A percentile compares a stretch with the other conserved stretches of the same genome.
Conservation (phyloP, 495 filamentous ascomycete genomes). For the Penicillium mononematosum region DNA sequence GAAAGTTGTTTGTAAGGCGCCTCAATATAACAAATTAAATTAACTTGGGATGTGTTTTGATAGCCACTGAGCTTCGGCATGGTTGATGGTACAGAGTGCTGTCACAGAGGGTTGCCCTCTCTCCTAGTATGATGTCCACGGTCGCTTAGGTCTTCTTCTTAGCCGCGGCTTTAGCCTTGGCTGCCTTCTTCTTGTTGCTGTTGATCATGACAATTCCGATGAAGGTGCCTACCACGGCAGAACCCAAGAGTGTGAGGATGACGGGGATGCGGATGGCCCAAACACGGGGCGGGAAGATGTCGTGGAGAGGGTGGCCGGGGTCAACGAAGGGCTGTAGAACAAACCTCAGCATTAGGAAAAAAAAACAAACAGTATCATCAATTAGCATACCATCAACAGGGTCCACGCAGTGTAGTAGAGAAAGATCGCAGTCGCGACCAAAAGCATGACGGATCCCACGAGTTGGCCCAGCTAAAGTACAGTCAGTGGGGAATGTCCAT, state of each 20-base stretch:
- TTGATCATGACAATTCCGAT: slow-evolving; percentile 97
- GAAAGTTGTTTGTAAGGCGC: not conserved
- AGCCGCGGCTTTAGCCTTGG: slow-evolving; percentile 78
- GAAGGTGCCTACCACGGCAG: slow-evolving; percentile 93
- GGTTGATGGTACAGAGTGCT: slow-evolving; percentile 10
- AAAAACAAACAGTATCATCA: not conserved
- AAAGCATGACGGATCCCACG: slow-evolving; percentile 95
- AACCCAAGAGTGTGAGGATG: slow-evolving; percentile 88
- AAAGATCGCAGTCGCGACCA: slow-evolving; percentile 92
- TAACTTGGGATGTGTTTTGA: slow-evolving; percentile 11
- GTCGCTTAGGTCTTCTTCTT: slow-evolving; percentile 64
- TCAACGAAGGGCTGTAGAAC: slow-evolving; percentile 86
- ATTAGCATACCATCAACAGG: slow-evolving; percentile 75
- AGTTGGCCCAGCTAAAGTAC: slow-evolving; percentile 81
- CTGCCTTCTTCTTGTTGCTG: slow-evolving; percentile 95
- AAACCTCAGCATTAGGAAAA: slow-evolving; percentile 9
- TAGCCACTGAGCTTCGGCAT: not conserved
- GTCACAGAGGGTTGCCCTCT: slow-evolving; percentile 1
- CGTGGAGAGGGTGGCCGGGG: slow-evolving; percentile 86
- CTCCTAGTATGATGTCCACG: not conserved
- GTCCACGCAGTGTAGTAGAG: slow-evolving; percentile 99
- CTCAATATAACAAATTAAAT: slow-evolving; percentile 2
- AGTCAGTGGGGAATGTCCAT: slow-evolving; percentile 8
- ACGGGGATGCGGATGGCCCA: slow-evolving; percentile 99
- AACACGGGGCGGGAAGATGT: slow-evolving; percentile 92